These are phyloP conservation scores for Calcarisporium arbuscula DNA, from an alignment of 2,329 filamentous ascomycete genomes.

Conservation along the genomic window DNA sequence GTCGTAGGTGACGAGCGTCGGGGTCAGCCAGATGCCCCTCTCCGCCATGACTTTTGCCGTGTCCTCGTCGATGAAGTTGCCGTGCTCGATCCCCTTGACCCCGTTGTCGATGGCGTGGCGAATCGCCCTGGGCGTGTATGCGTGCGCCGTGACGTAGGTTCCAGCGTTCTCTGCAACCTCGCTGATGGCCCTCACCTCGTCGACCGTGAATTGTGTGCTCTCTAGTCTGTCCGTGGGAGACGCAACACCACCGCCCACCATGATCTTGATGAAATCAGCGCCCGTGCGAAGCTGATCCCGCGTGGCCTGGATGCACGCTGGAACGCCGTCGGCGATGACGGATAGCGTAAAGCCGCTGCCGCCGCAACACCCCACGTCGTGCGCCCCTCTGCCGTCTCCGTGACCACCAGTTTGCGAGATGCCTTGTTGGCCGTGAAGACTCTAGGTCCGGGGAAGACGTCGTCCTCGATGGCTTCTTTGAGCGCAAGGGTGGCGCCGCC, in stretches of 20 bases:
- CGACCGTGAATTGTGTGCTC: slow-evolving; percentile 48
- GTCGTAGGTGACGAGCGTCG: slow-evolving; percentile 47
- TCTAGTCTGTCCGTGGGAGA: slow-evolving; percentile 48
- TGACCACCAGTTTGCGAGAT: slow-evolving; percentile 54
- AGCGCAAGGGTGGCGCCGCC: slow-evolving; percentile 50
- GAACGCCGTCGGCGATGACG: slow-evolving; percentile 38
- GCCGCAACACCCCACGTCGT: slow-evolving; percentile 27
- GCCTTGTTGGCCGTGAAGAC: slow-evolving; percentile 49
- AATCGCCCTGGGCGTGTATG: slow-evolving; percentile 49
- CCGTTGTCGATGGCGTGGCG: slow-evolving; percentile 49
- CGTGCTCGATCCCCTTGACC: slow-evolving; percentile 45
- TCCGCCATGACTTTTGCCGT: slow-evolving; percentile 45
- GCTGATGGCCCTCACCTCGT: slow-evolving; percentile 49
- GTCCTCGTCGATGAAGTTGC: slow-evolving; percentile 34
- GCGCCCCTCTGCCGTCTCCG: slow-evolving; percentile 40
- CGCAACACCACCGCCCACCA: slow-evolving; percentile 51
- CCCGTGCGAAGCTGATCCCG: slow-evolving; percentile 50
- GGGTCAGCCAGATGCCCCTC: slow-evolving; percentile 42
- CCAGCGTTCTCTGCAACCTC: slow-evolving; percentile 40
- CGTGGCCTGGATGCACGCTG: slow-evolving; percentile 44
- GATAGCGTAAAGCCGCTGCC: slow-evolving; percentile 5
- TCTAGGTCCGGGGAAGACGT: slow-evolving; percentile 47
- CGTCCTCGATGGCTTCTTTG: slow-evolving; percentile 50
- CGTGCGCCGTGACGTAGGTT: slow-evolving; percentile 52
- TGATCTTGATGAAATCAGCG: slow-evolving; percentile 58